Base-by-base conservation (phyloP, 495 filamentous ascomycete genomes). In the Penicillium arizonense region DNA sequence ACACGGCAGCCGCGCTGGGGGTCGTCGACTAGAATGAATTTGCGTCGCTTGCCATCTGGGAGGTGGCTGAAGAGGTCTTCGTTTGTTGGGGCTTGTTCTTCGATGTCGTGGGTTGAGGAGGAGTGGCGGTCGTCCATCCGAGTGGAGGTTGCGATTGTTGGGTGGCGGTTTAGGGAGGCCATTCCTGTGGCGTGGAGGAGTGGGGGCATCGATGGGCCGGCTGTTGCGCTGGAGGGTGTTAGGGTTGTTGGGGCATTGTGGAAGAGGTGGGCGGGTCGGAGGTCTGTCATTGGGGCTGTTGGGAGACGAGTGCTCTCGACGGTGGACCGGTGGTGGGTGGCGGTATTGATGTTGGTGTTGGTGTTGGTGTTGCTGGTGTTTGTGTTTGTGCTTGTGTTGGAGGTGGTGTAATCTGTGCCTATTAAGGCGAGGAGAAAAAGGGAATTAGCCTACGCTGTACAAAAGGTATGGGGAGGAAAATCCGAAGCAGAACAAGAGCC, bases 21-120 rank as follows among this genome's bases (percentile, higher is more conserved):
- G 67, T 97, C 94, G 53, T 96, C 90, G 20, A 98, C 91, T 3
- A 96, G 82, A 58, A 98, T 96, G 67, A 97, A 97, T 67, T 96
- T 98, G 57, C 92, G 87, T 47, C 87, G 89, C 70, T 95, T 96
- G 46, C 84, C 83, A 47, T 90, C 88, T 2, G 93, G 93, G 21
- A 96, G 78, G 44, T 89, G 85, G 44, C 90, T 87, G 67, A 96
- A 97, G 13, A 98, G 79, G 9, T 84, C 82, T 5, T 80, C 78
- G 16, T 82, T 84, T 43, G 44, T 66, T 11, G 76, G 69, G 42
- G 76, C 74, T 42, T 65, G 64, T 41, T 79, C 71, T 20, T 79
- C 72, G 7, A 77, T 64, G 14, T 70, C 61, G 50, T 68, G 57
- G 46, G 67, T 58, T 26, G 64, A 58, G 18, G 18, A 18, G 18